Conservation (phyloP, 1,284 basidiomycete species). For the Wolfiporia cocos region DNA sequence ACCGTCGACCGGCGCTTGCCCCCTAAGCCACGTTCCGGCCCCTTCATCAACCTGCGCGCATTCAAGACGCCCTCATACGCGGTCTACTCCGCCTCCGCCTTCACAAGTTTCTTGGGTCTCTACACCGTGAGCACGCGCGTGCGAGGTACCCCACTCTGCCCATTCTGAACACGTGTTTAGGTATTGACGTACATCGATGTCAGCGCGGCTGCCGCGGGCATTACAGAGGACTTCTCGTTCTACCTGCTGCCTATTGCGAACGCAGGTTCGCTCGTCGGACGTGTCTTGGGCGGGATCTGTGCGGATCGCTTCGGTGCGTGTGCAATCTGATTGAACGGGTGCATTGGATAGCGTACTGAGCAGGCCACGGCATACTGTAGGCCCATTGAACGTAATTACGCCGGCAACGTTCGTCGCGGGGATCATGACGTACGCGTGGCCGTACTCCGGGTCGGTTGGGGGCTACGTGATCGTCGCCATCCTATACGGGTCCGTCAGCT, state of each 20-base stretch:
- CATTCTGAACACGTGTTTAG: slow-evolving; percentile 13
- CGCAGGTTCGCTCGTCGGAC: slow-evolving; percentile 35
- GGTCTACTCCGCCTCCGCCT: slow-evolving; percentile 36
- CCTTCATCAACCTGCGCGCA: slow-evolving; percentile 41
- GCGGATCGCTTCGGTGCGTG: slow-evolving; percentile 32
- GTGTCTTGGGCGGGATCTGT: slow-evolving; percentile 32
- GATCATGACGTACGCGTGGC: slow-evolving; percentile 53
- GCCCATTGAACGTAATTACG: slow-evolving; percentile 49
- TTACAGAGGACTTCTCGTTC: slow-evolving; percentile 32
- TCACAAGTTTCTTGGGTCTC: slow-evolving; percentile 49
- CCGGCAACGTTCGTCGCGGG: slow-evolving; percentile 44
- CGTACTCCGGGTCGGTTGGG: slow-evolving; percentile 36
- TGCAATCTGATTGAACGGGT: background rate
- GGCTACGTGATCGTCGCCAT: slow-evolving; percentile 41
- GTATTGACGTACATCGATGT: slow-evolving; percentile 45
- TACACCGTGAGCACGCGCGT: slow-evolving; percentile 37
- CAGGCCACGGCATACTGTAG: no score
- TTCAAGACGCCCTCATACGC: slow-evolving; percentile 42
- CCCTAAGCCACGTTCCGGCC: slow-evolving; percentile 39
- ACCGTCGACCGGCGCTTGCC: slow-evolving; percentile 45
- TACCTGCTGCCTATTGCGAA: slow-evolving; percentile 44
- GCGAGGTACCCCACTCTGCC: background rate
- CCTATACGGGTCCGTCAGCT: slow-evolving; percentile 40
- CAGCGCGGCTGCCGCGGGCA: slow-evolving; percentile 30
- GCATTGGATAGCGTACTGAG: no score